Evolutionary conservation across 2,329 filamentous ascomycete species (phyloP), one percentile per base, ranked within the genome.

Genomic region (Arachnomyces sp.): DNA sequence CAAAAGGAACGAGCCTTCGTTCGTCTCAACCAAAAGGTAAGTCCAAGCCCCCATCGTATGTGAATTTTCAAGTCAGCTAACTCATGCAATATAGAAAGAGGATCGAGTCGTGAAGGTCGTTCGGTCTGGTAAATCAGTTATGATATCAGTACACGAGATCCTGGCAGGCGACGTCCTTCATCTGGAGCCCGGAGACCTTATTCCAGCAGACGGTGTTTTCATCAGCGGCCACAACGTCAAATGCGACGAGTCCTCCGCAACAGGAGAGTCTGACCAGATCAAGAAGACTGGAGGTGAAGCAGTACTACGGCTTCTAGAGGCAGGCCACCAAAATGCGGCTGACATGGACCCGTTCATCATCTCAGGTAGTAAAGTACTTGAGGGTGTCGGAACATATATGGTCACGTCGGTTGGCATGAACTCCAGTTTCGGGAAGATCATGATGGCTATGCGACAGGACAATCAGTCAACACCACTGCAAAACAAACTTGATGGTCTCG

Each of bases 291-390:
- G 69, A 5, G 75, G 69, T 2, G 71, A 73, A 6, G 21, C 13
- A 21, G 34, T 17, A 4, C 34, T 4, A 13, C 34, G 21, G 6
- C 34, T n/a, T 7, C 21, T 21, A 47, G 73, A 81, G 18, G 64
- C 73, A 36, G 67, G 71, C 7, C 70, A 75, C 12, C 68, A 63
- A 9, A 70, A 68, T 15, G 65, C 67, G 3, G 73, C 70, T 43
- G 74, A 78, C 34, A 63, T 81, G 3, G 80, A 84, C 44, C 79
- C 79, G 1, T 84, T 84, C 54, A 75, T 95, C 52, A 85, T 94
- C 50, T 95, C 88, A 21, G 89, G 84, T 25, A 75, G 80, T 38
- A 83, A 83, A 46, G 82, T 87, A 42, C 82, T 86, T 64, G 83
- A 87, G 56, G 84, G 84, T 33, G 76, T 86, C 7, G 84, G 84